Evolutionary conservation across 2,329 filamentous ascomycete species (phyloP), one percentile per base, ranked within the genome.

Genomic region (Pleurostoma richardsiae): DNA sequence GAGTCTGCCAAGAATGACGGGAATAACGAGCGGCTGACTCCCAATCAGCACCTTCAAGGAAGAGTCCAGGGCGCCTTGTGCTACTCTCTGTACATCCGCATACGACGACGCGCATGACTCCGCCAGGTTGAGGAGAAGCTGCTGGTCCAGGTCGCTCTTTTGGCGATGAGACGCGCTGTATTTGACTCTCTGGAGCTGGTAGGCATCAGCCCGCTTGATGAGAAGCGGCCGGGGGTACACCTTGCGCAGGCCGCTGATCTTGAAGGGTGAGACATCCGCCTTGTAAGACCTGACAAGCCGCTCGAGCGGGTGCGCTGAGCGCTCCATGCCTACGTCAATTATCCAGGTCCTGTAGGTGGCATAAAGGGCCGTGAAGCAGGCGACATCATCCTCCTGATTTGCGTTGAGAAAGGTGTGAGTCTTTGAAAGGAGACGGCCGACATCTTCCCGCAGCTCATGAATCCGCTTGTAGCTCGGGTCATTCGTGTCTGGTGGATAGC

Each of bases 341-440:
- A 99, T 97, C 90, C 91, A 99, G 6, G 89, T 94, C 40, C 90
- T 80, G 64, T 96, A 99, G 2, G 92, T 89, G 27, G 87, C 87
- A 66, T 96, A 99, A 3, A 99, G 70, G 1, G 91, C 83, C 28
- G 90, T 96, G 68, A 99, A 99, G 67, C 90, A 96, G 11, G 88
- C 83, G 1, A 99, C 94, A 62, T 99, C 94, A 60, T 99, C 94
- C 62, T 97, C 89, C 61, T 96, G 91, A 50, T 92, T 84, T 51
- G 82, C 71, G 19, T 82, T 85, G 49, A 99, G 71, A 70, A 96
- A 99, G 2, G 76, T 69, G 65, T 99, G 95, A 1, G 95, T 90
- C 46, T 80, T 79, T 52, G 94, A 92, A 28, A 99, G 72, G 1
- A 92, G 78, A 56, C 83, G 77, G 5, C 95, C 94, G 31, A 95